Conservation (phyloP, 768 basidiomycete species). For the Suillus clintonianus region DNA sequence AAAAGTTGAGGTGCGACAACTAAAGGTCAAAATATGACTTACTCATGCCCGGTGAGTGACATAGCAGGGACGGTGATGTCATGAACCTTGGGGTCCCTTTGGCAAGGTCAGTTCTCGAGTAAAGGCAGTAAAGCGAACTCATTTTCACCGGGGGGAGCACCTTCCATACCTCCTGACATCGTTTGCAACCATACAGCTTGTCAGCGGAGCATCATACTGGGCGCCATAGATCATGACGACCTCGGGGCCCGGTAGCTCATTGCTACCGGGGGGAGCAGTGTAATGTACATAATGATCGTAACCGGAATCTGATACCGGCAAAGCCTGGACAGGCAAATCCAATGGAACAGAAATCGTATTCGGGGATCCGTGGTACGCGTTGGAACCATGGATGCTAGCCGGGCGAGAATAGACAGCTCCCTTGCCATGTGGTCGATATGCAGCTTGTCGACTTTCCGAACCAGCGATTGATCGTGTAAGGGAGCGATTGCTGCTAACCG, state of each 20-base stretch:
- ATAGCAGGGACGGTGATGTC: background rate
- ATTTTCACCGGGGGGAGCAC: background rate
- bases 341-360: background rate
- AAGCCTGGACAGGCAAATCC: background rate
- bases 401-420: background rate
- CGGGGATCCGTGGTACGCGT: background rate
- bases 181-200: conserved; percentile 15
- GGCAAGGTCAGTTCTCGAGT: background rate
- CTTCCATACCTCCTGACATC: conserved; percentile 16
- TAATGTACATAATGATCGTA: background rate
- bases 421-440: background rate
- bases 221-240: background rate
- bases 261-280: conserved; percentile 7
- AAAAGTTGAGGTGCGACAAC: background rate
- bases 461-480: background rate
- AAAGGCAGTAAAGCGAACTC: background rate
- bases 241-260: conserved; percentile 9
- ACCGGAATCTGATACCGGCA: background rate
- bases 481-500: background rate
- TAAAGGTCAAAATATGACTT: background rate
- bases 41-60: background rate
- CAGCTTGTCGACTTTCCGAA: background rate
- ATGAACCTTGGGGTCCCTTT: background rate
- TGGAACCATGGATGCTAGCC: background rate
- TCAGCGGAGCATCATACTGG: background rate